phyloP scores from a whole-genome alignment of 345 rosid genomes.

The Eucalyptus regnans region DNA sequence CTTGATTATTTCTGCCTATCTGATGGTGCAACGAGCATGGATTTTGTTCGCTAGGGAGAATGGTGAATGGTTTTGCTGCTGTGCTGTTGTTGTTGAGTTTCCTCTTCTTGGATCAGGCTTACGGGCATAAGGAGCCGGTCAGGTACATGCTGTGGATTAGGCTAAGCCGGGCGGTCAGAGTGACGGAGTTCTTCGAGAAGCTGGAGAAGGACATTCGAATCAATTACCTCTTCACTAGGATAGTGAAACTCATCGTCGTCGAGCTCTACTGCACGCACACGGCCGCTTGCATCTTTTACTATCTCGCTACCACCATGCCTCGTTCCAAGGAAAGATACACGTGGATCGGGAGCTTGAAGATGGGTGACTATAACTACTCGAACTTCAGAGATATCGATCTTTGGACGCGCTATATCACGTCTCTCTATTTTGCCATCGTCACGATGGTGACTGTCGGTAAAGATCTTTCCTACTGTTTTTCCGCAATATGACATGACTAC shows the following conservation, averaged over 20 bases:
- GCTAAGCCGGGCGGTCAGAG: slow-evolving; percentile 47
- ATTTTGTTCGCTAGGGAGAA: background rate
- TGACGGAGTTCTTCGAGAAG: slow-evolving; percentile 52
- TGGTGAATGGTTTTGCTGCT: background rate
- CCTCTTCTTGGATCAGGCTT: slow-evolving; percentile 18
- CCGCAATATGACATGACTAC: background rate
- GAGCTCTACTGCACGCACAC: slow-evolving; percentile 88
- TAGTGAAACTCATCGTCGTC: slow-evolving; percentile 73
- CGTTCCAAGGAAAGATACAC: slow-evolving; percentile 65
- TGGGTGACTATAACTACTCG: slow-evolving; percentile 58
- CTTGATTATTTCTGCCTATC: background rate
- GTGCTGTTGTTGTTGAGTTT: background rate
- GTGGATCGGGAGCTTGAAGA: slow-evolving; percentile 83
- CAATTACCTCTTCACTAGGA: slow-evolving; percentile 72
- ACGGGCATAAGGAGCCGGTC: slow-evolving; percentile 52
- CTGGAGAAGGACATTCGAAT: slow-evolving; percentile 80
- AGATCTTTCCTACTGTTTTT: background rate
- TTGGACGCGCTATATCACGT: slow-evolving; percentile 61
- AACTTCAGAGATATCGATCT: slow-evolving; percentile 66
- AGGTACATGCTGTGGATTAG: slow-evolving; percentile 75
- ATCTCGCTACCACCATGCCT: slow-evolving; percentile 84
- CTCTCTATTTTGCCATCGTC: slow-evolving; percentile 76
- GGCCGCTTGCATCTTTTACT: slow-evolving; percentile 89
- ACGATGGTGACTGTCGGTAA: slow-evolving; percentile 94
- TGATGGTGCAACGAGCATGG: background rate